phyloP scores from a whole-genome alignment of 257 asterid species.

The Thymus quinquecostatus region DNA sequence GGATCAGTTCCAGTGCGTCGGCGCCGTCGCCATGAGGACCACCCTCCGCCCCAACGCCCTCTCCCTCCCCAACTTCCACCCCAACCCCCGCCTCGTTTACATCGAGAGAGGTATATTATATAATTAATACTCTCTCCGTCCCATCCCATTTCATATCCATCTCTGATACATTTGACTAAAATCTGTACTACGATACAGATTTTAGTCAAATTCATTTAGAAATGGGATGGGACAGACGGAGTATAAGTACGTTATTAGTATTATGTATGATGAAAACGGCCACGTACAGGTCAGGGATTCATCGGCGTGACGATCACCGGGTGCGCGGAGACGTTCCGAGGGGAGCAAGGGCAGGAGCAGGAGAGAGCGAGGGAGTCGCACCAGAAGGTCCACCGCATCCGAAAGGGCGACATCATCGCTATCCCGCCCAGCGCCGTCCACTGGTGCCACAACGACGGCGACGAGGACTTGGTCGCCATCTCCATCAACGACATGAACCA shows the following conservation, averaged over 20 bases:
- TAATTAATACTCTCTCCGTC: too few species aligned
- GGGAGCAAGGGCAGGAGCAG: conserved; percentile 26
- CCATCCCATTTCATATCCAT: too few species aligned
- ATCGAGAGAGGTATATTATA: conserved; percentile 43
- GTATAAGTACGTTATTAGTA: too few species aligned
- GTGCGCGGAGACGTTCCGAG: background rate
- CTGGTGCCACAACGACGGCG: conserved; percentile 67
- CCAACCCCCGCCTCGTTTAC: conserved; percentile 64
- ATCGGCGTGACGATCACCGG: background rate
- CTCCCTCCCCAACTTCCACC: conserved; percentile 70
- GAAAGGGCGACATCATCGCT: conserved; percentile 57
- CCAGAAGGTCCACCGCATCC: conserved; percentile 46
- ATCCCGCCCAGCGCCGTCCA: conserved; percentile 58
- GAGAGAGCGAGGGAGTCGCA: conserved; percentile 44
- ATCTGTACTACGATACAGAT: too few species aligned
- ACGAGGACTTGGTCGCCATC: conserved; percentile 46
- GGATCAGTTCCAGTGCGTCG: conserved; percentile 73
- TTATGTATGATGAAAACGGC: too few species aligned
- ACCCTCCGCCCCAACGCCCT: conserved; percentile 52
- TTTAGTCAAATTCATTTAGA: too few species aligned
- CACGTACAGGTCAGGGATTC: conserved; percentile 45
- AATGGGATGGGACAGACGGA: too few species aligned
- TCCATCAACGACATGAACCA: conserved; percentile 13
- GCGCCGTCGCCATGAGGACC: conserved; percentile 54
- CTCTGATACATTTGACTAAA: too few species aligned